phyloP scores from a whole-genome alignment of 2,329 filamentous ascomycete genomes.

The Clonostachys byssicola region DNA sequence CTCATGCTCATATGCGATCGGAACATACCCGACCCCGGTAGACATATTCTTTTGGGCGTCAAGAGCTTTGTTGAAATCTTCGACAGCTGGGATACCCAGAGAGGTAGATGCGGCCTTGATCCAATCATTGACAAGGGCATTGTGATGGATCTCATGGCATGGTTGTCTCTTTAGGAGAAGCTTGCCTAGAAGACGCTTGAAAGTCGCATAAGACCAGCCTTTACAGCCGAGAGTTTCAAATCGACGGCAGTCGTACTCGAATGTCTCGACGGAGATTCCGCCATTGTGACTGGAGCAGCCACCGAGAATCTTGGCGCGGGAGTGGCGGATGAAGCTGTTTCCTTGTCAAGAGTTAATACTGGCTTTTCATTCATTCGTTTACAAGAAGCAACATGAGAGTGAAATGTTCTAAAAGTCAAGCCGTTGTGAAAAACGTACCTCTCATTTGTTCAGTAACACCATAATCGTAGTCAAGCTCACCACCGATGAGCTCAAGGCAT shows the following conservation, averaged over 20 bases:
- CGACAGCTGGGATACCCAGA: constrained; percentile 74
- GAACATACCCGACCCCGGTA: constrained; percentile 84
- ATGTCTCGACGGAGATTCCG: constrained; percentile 86
- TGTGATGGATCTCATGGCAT: constrained; percentile 78
- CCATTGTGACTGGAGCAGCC: constrained; percentile 95
- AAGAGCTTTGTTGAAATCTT: constrained; percentile 87
- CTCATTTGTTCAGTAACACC: constrained; percentile 85
- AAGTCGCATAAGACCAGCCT: constrained; percentile 83
- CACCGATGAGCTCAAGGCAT: constrained; percentile 80
- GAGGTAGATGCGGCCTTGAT: constrained; percentile 74
- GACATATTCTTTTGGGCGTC: constrained; percentile 66
- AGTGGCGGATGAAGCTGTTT: constrained; percentile 89
- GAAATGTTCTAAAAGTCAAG: too few relatives aligned
- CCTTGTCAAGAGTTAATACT: too few relatives aligned
- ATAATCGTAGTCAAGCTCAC: constrained; percentile 89
- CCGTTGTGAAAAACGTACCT: too few relatives aligned
- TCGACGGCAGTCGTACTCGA: constrained; percentile 80
- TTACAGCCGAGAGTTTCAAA: constrained; percentile 80
- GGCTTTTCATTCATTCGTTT: too few relatives aligned
- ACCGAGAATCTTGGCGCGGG: constrained; percentile 85
- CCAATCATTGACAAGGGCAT: constrained; percentile 91
- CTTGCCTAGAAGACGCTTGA: constrained; percentile 78
- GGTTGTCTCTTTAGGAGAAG: constrained; percentile 88
- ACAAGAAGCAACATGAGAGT: too few relatives aligned
- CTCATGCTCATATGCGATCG: constrained; percentile 86